These are phyloP conservation scores for Plantago lanceolata DNA, from an alignment of 305 asterid genomes.

Conservation along the genomic window DNA sequence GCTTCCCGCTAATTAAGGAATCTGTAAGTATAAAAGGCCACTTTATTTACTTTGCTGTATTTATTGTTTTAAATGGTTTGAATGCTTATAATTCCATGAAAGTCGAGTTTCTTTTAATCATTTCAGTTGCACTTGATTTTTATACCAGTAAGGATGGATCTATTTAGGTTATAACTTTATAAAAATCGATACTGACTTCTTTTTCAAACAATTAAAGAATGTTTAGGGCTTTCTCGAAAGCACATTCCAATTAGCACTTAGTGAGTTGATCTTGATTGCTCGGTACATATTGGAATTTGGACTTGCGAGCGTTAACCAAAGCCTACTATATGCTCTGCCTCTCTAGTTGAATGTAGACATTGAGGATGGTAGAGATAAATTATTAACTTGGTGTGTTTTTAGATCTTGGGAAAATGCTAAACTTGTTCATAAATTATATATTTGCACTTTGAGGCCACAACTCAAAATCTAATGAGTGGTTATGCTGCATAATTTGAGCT, in stretches of 20 bases:
- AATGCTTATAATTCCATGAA: background rate
- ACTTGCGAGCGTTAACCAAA: background rate
- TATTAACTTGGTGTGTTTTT: too few species aligned
- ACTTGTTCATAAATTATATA: background rate
- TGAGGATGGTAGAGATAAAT: too few species aligned
- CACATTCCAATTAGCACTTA: conserved; percentile 3
- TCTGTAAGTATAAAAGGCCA: conserved; percentile 49
- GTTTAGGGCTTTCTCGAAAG: background rate
- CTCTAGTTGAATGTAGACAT: too few species aligned
- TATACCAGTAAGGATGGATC: background rate
- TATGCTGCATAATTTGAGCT: background rate
- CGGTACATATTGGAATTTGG: background rate
- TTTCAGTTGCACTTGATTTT: background rate
- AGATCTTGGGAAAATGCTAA: too few species aligned
- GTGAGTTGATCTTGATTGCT: conserved; percentile 18
- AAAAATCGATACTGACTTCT: background rate
- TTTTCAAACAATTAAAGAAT: too few species aligned
- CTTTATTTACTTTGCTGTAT: conserved; percentile 10
- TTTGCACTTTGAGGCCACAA: conserved; percentile 7
- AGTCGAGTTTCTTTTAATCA: background rate
- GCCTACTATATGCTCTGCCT: background rate
- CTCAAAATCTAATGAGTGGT: background rate
- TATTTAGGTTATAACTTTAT: too few species aligned
- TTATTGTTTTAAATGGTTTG: conserved; percentile 14
- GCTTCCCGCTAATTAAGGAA: conserved; percentile 52